Base-by-base conservation (phyloP, 139 green algal species). In the Auxenochlorella protothecoides region DNA sequence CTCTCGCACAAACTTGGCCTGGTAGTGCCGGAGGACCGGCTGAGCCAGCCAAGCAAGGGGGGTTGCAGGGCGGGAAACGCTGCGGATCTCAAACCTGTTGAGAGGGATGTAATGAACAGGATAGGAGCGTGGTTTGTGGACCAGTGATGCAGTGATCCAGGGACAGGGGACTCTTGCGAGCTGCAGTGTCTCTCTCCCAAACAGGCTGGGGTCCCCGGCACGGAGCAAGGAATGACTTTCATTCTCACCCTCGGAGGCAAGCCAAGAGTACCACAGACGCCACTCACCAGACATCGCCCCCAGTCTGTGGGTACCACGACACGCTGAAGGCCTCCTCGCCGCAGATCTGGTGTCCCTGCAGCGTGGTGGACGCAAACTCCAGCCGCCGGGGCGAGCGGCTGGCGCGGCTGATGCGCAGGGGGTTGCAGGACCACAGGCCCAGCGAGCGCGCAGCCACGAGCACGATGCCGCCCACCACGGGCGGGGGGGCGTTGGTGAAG, bases 301-400 rank as follows among this genome's bases (percentile, higher is more conserved):
- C 27, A 44, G 27, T 44, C 27, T 77, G 64, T 2, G 59, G 16
- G 60, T 81, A 71, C 76, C 72, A 78, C 16, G 60, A 54, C 59
- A 82, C 72, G 27, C 55, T 14, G 63, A 82, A 82, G 2, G 65
- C 54, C 71, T 82, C 77, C 68, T 82, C 77, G 15, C 77, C 77
- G 14, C 51, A 56, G 6, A 82, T 75, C 56, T 73, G 69, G 72
- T 82, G 77, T 27, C 77, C 77, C 53, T 12, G 9, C 64, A 82
- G 67, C 5, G 77, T 82, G 55, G 70, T 75, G 72, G 78, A 72
- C 15, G 44, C 72, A 75, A 73, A 82, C 3, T 61, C 57, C 55
- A 63, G 69, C 55, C 72, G 70, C 54, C 68, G 63, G 6, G 54
- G 53, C 15, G 15, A 51, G 59, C 53, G 56, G 9, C 14, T 27